Evolutionary conservation across 768 basidiomycete species (phyloP), one percentile per base, ranked within the genome.

Genomic region (Boletellus sp.): DNA sequence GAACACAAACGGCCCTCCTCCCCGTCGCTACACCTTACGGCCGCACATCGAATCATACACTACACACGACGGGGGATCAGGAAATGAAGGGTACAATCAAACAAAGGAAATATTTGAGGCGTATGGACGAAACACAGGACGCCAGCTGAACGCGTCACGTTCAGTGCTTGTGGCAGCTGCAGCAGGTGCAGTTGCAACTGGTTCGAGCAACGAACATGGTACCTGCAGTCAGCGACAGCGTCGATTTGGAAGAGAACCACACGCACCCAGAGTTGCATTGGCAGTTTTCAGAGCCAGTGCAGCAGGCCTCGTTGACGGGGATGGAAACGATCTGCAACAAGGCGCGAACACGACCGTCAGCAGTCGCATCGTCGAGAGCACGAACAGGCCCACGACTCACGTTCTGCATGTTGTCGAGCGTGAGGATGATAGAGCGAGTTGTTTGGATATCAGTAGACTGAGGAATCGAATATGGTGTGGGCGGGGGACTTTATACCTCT

Each of bases 391-490:
- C 24, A 26, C 24, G 24, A 26, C 24, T 26, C 24, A 26, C 24
- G 11, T 32, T 51, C 47, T 59, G 57, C 57, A 58, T 59, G 35
- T 17, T 38, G 8, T 0, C 34, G 5, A 4, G 7, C 2, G 12
- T 35, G 45, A 46, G 26, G 34, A 17, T 46, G 32, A 37, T 46
- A 9, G 16, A 33, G 32, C 4, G 31, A 42, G 24, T 36, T 45
- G 12, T 7, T 48, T 46, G 33, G 17, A 42, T 34, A 42, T 32
- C 5, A 6, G 16, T 43, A 6, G 24, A n/a, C 32, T 26, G 24
- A 40, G 26, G 48, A 26, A 49, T 34, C 4, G 24, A 33, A 23
- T 16, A 6, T 5, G 6, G 10, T 4, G 19, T 6, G 1, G n/a
- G 7, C 9, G 2, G 19, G 37, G 15, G 28, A 17, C 24, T 43